Evolutionary conservation across 768 basidiomycete species (phyloP).

Genomic region (Termitomyces sp.): DNA sequence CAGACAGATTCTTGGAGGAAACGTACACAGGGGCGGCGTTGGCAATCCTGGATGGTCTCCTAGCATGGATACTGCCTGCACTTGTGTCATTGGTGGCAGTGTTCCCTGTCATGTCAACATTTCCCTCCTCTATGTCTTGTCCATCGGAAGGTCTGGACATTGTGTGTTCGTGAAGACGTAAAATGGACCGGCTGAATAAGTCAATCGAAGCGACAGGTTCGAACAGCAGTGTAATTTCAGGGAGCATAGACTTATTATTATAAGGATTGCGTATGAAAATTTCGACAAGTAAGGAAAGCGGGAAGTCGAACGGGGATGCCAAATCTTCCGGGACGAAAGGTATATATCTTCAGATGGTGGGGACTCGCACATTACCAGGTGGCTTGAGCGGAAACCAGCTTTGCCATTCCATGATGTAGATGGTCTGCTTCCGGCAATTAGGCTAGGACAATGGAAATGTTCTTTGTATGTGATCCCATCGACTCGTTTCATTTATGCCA

Average conservation of each 20-base stretch:
- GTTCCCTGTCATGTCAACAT: background rate
- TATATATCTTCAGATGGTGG: conserved; percentile 43
- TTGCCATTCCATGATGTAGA: background rate
- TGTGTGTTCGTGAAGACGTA: background rate
- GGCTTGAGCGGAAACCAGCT: background rate
- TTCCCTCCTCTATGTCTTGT: conserved; percentile 5
- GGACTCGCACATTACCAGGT: conserved; percentile 23
- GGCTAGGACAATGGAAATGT: background rate
- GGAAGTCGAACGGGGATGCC: background rate
- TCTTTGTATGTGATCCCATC: background rate
- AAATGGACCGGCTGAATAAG: no score
- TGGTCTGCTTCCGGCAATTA: background rate
- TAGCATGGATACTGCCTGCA: background rate
- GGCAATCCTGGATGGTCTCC: conserved; percentile 25
- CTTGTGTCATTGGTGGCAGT: background rate
- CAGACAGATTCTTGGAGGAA: background rate
- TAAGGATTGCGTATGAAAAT: background rate
- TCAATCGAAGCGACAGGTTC: background rate
- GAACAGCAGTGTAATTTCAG: background rate
- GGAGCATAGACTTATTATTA: background rate
- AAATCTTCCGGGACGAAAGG: background rate
- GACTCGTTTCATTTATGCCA: background rate
- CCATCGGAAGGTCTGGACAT: background rate
- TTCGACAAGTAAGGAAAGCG: background rate
- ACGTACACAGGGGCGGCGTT: conserved; percentile 32